Evolutionary conservation across 306 rosid species (phyloP).

Genomic region (Quercus aquifolioides): DNA sequence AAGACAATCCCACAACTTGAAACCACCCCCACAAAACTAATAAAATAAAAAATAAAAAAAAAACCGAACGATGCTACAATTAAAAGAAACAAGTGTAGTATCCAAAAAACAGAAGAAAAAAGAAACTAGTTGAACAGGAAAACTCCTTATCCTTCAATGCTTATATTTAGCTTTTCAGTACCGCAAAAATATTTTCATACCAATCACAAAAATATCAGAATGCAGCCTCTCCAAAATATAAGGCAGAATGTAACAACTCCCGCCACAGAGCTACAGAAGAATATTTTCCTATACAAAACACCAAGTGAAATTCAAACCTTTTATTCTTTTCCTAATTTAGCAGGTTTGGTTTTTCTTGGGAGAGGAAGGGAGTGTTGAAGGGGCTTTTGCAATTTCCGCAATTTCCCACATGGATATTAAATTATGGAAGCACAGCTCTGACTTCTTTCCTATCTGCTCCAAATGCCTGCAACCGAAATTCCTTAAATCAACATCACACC

Average conservation of each 20-base stretch:
- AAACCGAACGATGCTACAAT: not conserved
- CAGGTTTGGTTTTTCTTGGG: conserved; percentile 10
- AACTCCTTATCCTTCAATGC: conserved; percentile 19
- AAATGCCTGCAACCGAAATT: conserved; percentile 49
- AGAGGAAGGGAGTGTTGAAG: not conserved
- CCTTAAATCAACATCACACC: not conserved
- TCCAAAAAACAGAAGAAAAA: no score
- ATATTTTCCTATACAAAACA: conserved; percentile 39
- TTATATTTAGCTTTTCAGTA: not conserved
- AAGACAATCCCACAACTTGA: not conserved
- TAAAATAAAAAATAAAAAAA: not conserved
- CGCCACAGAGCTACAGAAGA: conserved; percentile 32
- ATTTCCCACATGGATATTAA: not conserved
- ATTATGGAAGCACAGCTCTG: conserved; percentile 59
- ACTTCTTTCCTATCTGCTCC: conserved; percentile 87
- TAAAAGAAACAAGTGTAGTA: not conserved
- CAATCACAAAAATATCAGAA: conserved; percentile 24
- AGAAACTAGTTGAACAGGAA: conserved; percentile 6
- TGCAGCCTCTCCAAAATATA: conserved; percentile 32
- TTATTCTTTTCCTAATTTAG: conserved; percentile 31
- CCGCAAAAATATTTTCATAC: not conserved
- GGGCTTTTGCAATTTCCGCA: conserved; percentile 10
- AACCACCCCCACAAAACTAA: not conserved
- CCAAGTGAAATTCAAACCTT: conserved; percentile 23
- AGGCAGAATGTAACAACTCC: conserved; percentile 25